A percentile compares a stretch with the other conserved stretches of the same genome.
Evolutionary conservation across 164 flowering plant genomes (phyloP).

Genomic region (Chimonanthus salicifolius): DNA sequence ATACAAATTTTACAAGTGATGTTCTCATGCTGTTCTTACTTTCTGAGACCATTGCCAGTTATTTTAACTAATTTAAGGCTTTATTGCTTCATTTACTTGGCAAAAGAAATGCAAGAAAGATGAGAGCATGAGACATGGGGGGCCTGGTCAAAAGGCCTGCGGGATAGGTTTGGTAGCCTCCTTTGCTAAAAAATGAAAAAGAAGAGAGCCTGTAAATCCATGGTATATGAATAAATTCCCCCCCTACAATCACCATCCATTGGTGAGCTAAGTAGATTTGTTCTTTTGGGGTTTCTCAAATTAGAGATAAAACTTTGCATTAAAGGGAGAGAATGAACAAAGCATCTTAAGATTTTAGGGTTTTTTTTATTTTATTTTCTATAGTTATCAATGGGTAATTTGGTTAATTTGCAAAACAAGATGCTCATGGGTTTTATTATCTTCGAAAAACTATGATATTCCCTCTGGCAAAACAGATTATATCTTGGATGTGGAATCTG

Average conservation of each 20-base stretch:
- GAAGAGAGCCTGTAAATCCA: background rate
- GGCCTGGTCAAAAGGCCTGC: slow-evolving; percentile 10
- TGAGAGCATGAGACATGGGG: slow-evolving; percentile 12
- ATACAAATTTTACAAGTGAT: slow-evolving; percentile 8
- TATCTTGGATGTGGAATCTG: background rate
- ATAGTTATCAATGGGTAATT: background rate
- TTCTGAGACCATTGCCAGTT: slow-evolving; percentile 23
- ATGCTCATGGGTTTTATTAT: background rate
- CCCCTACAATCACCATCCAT: background rate
- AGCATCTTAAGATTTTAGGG: background rate
- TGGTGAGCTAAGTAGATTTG: background rate
- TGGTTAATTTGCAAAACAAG: background rate
- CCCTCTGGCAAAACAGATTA: background rate
- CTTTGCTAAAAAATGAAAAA: slow-evolving; percentile 1
- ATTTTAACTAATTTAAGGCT: slow-evolving; percentile 2
- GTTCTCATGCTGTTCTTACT: slow-evolving; percentile 25
- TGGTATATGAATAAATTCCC: background rate
- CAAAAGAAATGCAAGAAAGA: slow-evolving; percentile 5
- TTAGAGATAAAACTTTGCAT: background rate
- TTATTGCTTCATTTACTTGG: background rate
- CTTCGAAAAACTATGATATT: background rate
- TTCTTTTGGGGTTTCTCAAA: slow-evolving; percentile 1
- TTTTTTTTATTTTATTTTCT: background rate
- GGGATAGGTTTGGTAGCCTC: slow-evolving; percentile 4
- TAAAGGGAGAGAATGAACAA: background rate